These are phyloP conservation scores for Talaromyces thailandensis DNA, from an alignment of 495 filamentous ascomycete genomes.

Conservation along the genomic window DNA sequence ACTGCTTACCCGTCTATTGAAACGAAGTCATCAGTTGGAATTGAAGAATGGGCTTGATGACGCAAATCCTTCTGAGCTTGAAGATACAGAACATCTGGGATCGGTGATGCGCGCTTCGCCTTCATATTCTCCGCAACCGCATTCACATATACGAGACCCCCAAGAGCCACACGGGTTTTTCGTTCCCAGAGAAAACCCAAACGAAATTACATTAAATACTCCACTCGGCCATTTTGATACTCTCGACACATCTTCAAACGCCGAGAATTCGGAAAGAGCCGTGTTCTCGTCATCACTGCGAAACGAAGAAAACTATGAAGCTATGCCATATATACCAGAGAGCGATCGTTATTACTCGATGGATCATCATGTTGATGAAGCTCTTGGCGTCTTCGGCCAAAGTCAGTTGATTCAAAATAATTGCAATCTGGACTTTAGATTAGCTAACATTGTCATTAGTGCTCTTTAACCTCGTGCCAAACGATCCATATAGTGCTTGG, in stretches of 20 bases:
- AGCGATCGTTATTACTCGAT: not conserved
- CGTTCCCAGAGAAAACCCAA: not conserved
- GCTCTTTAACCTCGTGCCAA: constrained; percentile 1
- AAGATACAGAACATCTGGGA: not conserved
- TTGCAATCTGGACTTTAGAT: not conserved
- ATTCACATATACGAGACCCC: not conserved
- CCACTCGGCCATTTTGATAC: not conserved
- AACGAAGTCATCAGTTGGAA: not conserved
- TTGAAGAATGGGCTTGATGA: not conserved
- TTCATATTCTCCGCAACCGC: not conserved
- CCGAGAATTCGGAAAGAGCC: not conserved
- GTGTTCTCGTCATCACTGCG: not conserved
- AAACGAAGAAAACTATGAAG: not conserved
- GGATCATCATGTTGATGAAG: constrained; percentile 1
- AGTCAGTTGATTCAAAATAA: not conserved
- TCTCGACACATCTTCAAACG: not conserved
- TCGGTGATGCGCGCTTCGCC: not conserved
- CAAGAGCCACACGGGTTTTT: not conserved
- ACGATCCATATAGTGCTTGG: constrained; percentile 1
- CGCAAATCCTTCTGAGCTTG: not conserved
- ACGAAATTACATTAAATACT: not conserved
- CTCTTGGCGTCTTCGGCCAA: not conserved
- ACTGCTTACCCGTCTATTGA: not conserved
- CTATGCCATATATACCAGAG: constrained; percentile 1
- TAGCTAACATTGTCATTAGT: not conserved